Percentiles rank a stretch among this genome's conserved stretches.
These are phyloP conservation scores for Monosporascus cannonballus DNA, from an alignment of 2,329 filamentous ascomycete species.

Conservation along the genomic window DNA sequence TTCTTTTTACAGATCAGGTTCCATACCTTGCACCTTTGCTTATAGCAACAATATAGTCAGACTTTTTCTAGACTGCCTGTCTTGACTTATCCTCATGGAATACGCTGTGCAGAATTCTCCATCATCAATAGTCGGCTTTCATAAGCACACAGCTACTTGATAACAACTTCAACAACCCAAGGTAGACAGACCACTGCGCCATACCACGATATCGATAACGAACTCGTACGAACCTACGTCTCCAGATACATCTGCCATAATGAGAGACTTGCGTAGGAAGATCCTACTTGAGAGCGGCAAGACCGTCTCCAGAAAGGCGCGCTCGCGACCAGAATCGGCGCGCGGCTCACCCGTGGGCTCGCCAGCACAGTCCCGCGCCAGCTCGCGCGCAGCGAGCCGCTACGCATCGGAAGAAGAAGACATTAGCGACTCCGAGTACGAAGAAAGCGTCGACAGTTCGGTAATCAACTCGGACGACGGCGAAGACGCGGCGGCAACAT, in stretches of 20 bases:
- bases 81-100: conserved; percentile 23
- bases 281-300: conserved; percentile 65
- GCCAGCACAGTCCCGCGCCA: conserved; percentile 48
- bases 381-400: conserved; percentile 54
- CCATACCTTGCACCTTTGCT: background rate
- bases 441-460: conserved; percentile 41
- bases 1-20: background rate
- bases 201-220: background rate
- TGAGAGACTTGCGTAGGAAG: conserved; percentile 63
- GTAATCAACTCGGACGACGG: conserved; percentile 60
- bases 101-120: conserved; percentile 15
- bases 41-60: conserved; percentile 3
- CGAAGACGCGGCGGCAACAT: conserved; percentile 48
- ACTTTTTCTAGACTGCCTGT: background rate
- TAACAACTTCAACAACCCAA: conserved; percentile 3
- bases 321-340: conserved; percentile 48
- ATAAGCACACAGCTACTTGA: conserved; percentile 23
- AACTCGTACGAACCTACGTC: background rate
- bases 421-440: conserved; percentile 46
- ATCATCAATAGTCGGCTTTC: conserved; percentile 14
- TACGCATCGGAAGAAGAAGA: conserved; percentile 61
- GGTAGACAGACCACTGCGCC: background rate
- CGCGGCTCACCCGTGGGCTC: conserved; percentile 54
- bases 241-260: conserved; percentile 21
- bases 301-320: conserved; percentile 64